Evolutionary conservation across 73 alveolate species (phyloP), one percentile per base, ranked within the genome.

Genomic region (Diophrys appendiculata): DNA sequence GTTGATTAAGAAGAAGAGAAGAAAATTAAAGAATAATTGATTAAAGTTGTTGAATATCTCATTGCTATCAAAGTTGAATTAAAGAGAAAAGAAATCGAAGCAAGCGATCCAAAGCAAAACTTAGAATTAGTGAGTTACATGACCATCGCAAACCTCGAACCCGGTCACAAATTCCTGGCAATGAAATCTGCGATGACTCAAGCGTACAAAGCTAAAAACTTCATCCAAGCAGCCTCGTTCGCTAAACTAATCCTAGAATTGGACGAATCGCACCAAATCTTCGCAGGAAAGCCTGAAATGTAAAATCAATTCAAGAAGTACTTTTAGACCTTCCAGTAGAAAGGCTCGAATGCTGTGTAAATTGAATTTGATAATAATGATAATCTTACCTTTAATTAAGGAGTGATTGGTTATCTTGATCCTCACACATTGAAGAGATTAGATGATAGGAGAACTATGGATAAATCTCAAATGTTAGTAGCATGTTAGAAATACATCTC

Each of bases 61-160:
- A 84, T 83, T 18, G 92, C 92, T 18, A 84, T 84, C 83, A 77
- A 78, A 32, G 68, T 77, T 24, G 92, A 85, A 64, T 72, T 85
- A 29, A 81, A 77, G 43, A 85, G 92, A 60, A 85, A 76, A 73
- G 60, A 35, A 64, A 52, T 78, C 0, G 76, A 72, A 28, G 69
- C 75, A 1, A 26, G 80, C 60, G 82, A 84, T 1, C 2, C 34
- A 13, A 43, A 53, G 14, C 68, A 60, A 0, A 83, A 76, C 75
- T 52, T 84, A 25, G 85, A 77, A 70, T 55, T 85, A 65, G 77
- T 73, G n/a, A 33, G 84, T 69, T 78, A 68, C 33, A 85, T 85
- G 92, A 72, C 87, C 23, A 43, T 85, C 0, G 78, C 88, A 29
- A 80, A 76, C 8, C 52, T 85, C 76, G 75, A 71, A 55, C 73